Base-by-base conservation (phyloP, 2,329 filamentous ascomycete species). In the Fusarium hostae region DNA sequence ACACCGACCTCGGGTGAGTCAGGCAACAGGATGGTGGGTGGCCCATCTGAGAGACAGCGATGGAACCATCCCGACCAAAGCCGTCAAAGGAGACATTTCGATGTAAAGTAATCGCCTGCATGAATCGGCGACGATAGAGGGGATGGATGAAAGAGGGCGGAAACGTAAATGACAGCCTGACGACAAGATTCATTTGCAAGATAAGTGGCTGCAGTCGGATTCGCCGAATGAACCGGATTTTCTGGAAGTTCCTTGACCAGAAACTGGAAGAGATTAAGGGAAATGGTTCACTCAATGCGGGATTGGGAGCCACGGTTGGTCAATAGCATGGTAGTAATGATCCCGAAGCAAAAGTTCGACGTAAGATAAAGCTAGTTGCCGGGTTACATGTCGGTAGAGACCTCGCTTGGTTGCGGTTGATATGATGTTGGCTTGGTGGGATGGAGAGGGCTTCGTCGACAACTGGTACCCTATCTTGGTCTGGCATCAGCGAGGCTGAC, bases 41-140 rank as follows among this genome's bases (percentile, higher is more conserved):
- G 61, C 37, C 63, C 63, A 24, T 34, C 63, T 44, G 58, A 70
- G 63, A 70, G 48, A 63, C 51, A 22, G 50, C 18, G 45, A 50
- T 34, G 52, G n/a, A 22, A 52, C 51, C 10, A 41, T 32, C 26
- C 51, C 22, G 37, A 54, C 12, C 48, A 20, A 52, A n/a, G 18
- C 48, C 34, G 20, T 9, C 48, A 39, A 39, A 52, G 24, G 34
- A 52, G 37, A 54, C 20, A 41, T 11, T 41, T 41, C 37, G 51
- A 54, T 32, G 37, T 26, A 15, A 11, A 26, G 20, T 41, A 55
- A 56, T 43, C 45, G 30, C 34, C 37, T 43, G 20, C 44, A 55
- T 10, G 20, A 30, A 20, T 39, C 37, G 18, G 18, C 37, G 37
- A 52, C 40, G 22, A 24, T 16, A 39, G 15, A 40, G 47, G 39